These are phyloP conservation scores for Rutstroemia sp. DNA, from an alignment of 2,329 filamentous ascomycete species.

Conservation along the genomic window DNA sequence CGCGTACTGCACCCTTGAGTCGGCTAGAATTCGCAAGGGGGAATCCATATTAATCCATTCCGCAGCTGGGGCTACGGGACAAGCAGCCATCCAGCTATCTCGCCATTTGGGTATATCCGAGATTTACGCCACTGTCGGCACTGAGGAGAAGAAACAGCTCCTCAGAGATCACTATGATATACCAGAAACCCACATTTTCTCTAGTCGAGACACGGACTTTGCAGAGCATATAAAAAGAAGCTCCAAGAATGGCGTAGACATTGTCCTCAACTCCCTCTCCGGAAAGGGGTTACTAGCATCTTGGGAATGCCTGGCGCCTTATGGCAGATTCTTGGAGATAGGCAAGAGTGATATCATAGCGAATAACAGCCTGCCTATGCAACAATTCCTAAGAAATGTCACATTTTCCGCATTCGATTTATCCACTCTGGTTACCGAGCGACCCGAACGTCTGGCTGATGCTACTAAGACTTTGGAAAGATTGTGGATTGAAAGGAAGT, in stretches of 20 bases:
- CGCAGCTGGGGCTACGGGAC: conserved; percentile 28
- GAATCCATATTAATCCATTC: conserved; percentile 29
- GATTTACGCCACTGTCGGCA: conserved; percentile 2
- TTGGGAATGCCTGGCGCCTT: neutral
- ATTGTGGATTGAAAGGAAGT: neutral
- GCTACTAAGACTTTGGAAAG: neutral
- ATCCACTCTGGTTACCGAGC: neutral
- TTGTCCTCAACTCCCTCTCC: neutral
- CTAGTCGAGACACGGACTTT: neutral
- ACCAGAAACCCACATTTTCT: neutral
- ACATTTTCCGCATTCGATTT: neutral
- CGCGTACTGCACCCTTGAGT: conserved; percentile 11
- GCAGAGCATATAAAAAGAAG: neutral
- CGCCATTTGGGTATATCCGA: neutral
- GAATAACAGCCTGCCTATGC: neutral
- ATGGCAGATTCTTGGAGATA: neutral
- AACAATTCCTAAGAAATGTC: neutral
- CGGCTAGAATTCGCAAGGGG: conserved; percentile 8
- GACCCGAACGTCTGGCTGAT: neutral
- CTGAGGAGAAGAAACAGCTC: neutral
- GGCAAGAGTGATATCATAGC: neutral
- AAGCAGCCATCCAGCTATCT: conserved; percentile 25
- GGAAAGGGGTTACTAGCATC: neutral
- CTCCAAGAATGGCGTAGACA: neutral
- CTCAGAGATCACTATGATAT: neutral